Base-by-base conservation (phyloP, 169 alveolate genomes). In the Babesia divergens region DNA sequence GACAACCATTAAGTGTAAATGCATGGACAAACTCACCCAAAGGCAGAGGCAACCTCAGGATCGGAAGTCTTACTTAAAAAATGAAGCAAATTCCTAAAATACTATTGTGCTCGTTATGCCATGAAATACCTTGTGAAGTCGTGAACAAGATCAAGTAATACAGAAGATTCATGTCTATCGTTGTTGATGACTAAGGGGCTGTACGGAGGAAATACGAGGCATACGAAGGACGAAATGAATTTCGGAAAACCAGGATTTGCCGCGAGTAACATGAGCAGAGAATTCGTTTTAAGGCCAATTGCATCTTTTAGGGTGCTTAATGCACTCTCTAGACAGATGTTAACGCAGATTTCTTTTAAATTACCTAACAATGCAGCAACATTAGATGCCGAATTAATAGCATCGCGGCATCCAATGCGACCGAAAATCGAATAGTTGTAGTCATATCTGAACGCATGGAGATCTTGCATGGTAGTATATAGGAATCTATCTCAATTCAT, bases 201-300 rank as follows among this genome's bases (percentile, higher is more conserved):
- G 53, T 64, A 42, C 13, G 76, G 76, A 3, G 84, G 84, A 26
- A 74, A 62, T 14, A 68, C 68, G 6, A 34, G 69, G 44, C 84
- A 74, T 20, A 74, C 65, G 60, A 74, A 74, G 6, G 84, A 44
- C 6, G 51, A 18, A 7, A 74, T n/a, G 46, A 74, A 24, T 4
- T 43, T 43, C 11, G 34, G 20, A 6, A 70, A 20, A 37, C 31
- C 35, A 11, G 70, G 56, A 3, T 38, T 68, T 28, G 50, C 3
- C 18, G 54, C 26, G 11, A 24, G 35, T 18, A 24, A 31, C 6
- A 24, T 34, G 1, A 22, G 9, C 5, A 46, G 16, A 24, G n/a
- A 20, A 22, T 26, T 60, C 2, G 26, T 7, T 16, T 31, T 56
- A 1, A 50, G 20, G 9, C 37, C 38, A n/a, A 72, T 16, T 32